phyloP scores from a whole-genome alignment of 176 grass and related monocot genomes.

The Triticum timopheevii region DNA sequence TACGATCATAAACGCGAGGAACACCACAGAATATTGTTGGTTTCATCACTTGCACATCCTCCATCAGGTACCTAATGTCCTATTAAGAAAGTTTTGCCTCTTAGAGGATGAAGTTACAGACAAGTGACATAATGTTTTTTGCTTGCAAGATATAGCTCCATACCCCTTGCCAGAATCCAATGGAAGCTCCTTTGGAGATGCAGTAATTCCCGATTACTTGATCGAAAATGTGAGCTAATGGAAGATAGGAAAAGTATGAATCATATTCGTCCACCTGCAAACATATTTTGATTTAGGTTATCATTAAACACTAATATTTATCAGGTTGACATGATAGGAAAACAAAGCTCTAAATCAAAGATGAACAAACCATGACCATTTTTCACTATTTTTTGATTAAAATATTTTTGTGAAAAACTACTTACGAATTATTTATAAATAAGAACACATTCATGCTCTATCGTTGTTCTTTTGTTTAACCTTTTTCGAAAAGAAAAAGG shows the following conservation, averaged over 20 bases:
- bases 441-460: neutral
- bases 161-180: conserved; percentile 99
- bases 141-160: neutral
- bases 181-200: conserved; percentile 93
- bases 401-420: neutral
- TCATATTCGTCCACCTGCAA: conserved; percentile 78
- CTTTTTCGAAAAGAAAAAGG: neutral
- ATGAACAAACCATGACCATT: conserved; percentile 1
- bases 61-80: conserved; percentile 92
- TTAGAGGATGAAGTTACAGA: neutral
- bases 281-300: neutral
- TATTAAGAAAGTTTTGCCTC: conserved; percentile 20
- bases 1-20: conserved; percentile 92
- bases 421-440: neutral
- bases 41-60: conserved; percentile 86
- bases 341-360: neutral
- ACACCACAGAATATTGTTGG: conserved; percentile 96
- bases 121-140: neutral
- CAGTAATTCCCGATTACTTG: conserved; percentile 93
- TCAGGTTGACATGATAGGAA: neutral
- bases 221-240: conserved; percentile 98
- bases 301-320: neutral
- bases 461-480: too few relatives aligned
- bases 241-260: conserved; percentile 97
- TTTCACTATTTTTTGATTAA: neutral